Evolutionary conservation across 345 rosid species (phyloP).

Genomic region (Ceriops decandra): DNA sequence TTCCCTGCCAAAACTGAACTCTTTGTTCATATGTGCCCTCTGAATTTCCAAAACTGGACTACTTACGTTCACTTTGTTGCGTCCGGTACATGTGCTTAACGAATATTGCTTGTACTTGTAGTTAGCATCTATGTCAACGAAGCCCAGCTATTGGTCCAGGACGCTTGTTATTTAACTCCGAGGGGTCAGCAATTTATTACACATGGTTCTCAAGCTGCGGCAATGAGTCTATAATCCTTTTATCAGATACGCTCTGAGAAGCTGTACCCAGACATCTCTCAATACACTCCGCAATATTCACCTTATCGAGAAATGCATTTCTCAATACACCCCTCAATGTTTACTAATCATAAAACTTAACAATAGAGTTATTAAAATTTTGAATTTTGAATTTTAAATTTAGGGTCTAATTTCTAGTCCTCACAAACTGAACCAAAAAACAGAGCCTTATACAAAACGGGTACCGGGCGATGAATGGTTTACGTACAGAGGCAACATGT

Average conservation of each 20-base stretch:
- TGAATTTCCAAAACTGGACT: conserved; percentile 46
- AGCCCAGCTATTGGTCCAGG: conserved; percentile 42
- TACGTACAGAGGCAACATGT: conserved; percentile 64
- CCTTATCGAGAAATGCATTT: conserved; percentile 45
- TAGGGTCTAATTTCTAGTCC: too few relatives aligned
- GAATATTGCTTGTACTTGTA: conserved; percentile 37
- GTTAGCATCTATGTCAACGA: conserved; percentile 47
- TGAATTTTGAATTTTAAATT: too few relatives aligned
- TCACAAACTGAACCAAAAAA: too few relatives aligned
- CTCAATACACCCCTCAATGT: too few relatives aligned
- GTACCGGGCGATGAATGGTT: not conserved
- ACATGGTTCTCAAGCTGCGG: conserved; percentile 36
- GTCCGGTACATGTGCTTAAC: conserved; percentile 39
- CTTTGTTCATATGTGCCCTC: conserved; percentile 40
- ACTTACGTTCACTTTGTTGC: conserved; percentile 31
- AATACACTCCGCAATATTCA: conserved; percentile 57
- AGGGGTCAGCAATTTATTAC: conserved; percentile 58
- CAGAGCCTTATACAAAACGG: not conserved
- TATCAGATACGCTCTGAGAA: conserved; percentile 63
- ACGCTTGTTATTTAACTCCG: conserved; percentile 15
- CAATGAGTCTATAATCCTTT: conserved; percentile 70
- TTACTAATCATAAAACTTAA: too few relatives aligned
- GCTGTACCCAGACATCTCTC: conserved; percentile 79
- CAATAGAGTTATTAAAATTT: too few relatives aligned
- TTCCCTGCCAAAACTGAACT: conserved; percentile 49